Evolutionary conservation across 768 basidiomycete species (phyloP).

Genomic region (Rhodosporidiobolus odoratus): DNA sequence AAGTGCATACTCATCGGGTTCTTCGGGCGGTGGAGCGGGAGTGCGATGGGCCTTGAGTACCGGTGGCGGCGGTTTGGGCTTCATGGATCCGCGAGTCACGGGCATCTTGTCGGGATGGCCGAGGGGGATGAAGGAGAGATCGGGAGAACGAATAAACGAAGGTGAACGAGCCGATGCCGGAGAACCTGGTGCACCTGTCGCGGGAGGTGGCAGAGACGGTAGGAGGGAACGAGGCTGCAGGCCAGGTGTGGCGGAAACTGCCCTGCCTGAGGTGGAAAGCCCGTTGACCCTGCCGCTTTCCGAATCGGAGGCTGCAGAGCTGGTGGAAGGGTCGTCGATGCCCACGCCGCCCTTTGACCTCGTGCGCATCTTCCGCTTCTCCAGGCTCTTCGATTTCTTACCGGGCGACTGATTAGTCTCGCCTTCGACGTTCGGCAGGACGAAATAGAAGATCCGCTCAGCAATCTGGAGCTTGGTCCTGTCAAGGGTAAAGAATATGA

Average conservation of each 20-base stretch:
- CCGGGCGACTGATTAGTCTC: background rate
- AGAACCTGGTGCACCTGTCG: background rate
- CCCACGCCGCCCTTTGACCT: no score
- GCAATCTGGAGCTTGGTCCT: slow-evolving; percentile 94
- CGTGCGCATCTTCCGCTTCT: slow-evolving; percentile 41
- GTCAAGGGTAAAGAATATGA: slow-evolving; percentile 5
- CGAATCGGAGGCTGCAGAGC: no score
- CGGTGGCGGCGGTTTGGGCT: background rate
- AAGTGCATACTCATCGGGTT: slow-evolving; percentile 5
- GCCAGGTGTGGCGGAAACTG: slow-evolving; percentile 16
- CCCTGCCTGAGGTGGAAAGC: no score
- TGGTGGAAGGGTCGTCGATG: no score
- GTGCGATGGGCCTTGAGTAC: background rate
- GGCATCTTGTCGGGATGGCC: background rate
- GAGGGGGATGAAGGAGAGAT: slow-evolving; percentile 13
- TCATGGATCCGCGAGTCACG: background rate
- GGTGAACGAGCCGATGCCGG: background rate
- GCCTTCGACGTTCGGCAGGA: slow-evolving; percentile 58
- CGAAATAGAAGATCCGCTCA: slow-evolving; percentile 91
- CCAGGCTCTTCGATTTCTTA: slow-evolving; percentile 4
- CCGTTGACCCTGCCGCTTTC: no score
- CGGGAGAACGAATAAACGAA: background rate
- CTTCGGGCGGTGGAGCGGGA: no score
- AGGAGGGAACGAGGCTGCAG: no score
- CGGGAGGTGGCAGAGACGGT: background rate